phyloP scores from a whole-genome alignment of 306 rosid species.

The Sindora glabra region DNA sequence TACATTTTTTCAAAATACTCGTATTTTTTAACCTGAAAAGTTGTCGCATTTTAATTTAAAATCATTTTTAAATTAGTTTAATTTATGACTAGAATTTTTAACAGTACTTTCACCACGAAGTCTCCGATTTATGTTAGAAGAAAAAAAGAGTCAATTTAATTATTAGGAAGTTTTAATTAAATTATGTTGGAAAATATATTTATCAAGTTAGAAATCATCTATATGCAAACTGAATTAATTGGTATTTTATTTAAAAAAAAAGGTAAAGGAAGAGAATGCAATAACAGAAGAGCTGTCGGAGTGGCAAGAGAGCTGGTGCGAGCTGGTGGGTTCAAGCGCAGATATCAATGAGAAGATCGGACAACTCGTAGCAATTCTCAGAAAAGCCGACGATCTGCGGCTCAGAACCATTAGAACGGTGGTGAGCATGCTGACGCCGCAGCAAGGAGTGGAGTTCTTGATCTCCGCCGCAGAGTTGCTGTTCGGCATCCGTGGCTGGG shows the following conservation, averaged over 20 bases:
- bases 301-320: constrained; percentile 77
- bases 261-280: constrained; percentile 81
- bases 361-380: constrained; percentile 34
- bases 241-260: background rate
- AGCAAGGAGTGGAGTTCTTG: constrained; percentile 69
- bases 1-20: too few relatives aligned
- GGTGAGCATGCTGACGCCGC: constrained; percentile 53
- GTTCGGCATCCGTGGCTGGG: constrained; percentile 67
- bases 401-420: constrained; percentile 50
- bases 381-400: constrained; percentile 72
- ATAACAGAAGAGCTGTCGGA: constrained; percentile 67
- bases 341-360: constrained; percentile 33
- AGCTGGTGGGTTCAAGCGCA: constrained; percentile 23
- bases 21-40: too few relatives aligned
- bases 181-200: too few relatives aligned
- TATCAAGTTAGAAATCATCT: too few relatives aligned
- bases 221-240: background rate
- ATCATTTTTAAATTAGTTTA: too few relatives aligned
- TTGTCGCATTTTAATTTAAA: too few relatives aligned
- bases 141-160: too few relatives aligned
- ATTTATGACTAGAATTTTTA: too few relatives aligned
- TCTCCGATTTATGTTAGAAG: too few relatives aligned
- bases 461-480: constrained; percentile 65
- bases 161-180: too few relatives aligned
- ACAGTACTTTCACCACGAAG: too few relatives aligned